Evolutionary conservation across 2,329 filamentous ascomycete species (phyloP), one percentile per base, ranked within the genome.

Genomic region (Aureobasidium sp.): DNA sequence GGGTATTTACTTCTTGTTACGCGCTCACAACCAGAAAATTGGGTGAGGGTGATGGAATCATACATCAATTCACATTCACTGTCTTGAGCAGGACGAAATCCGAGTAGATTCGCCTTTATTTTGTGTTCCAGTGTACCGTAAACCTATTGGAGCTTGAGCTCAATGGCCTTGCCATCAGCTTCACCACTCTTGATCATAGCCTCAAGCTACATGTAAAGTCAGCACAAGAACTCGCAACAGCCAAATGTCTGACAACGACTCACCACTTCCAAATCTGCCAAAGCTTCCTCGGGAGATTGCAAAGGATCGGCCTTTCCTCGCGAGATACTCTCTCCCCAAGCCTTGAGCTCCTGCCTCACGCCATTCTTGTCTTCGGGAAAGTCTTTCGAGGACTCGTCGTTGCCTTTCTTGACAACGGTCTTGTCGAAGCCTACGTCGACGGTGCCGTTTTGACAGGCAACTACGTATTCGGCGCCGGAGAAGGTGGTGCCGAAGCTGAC

Each of bases 181-280:
- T 77, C 75, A 11, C 76, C 76, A 65, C 75, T 76, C 67, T 63
- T 72, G 64, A 79, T 62, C 65, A 75, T 72, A 1, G 71, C 70
- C 67, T 78, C 76, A 52, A 77, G 49, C 66, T 68, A 15, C 17
- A 34, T 1, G 9, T 48, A 5, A 15, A 5, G 31, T 27, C n/a
- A 39, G 27, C 29, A 39, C 41, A 39, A 55, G 20, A 37, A 56
- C 27, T 9, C 1, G 8, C 15, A 25, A 39, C 34, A 45, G 15
- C 20, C 34, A 34, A 39, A 12, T n/a, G 31, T 8, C 36, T 14
- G 25, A 17, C 17, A 25, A 59, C 9, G 42, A 69, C 67, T 75
- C 67, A 86, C 68, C 65, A 88, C 73, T 72, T 86, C 82, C 65
- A 88, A 69, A 72, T 88, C 86, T 8, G 74, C 79, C 67, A 87